Evolutionary conservation across 352 stramenopile genomes (phyloP), one percentile per base, ranked within the genome.

Genomic region (Blastocystis sp.): DNA sequence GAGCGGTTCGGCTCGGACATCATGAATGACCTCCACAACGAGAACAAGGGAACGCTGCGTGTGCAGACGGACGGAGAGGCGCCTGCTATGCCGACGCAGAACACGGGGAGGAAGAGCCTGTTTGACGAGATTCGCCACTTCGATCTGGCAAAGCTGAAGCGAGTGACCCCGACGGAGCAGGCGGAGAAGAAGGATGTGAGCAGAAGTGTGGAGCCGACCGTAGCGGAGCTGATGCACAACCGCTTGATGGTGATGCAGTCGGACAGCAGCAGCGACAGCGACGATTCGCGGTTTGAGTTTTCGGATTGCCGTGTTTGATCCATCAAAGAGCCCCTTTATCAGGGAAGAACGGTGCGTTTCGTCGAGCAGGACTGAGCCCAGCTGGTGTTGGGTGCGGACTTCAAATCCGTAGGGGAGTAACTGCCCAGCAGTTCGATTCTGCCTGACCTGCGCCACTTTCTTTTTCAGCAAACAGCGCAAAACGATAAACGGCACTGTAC

Each of bases 361-460:
- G 43, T 45, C 63, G 38, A 70, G 34, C 74, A 84, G 74, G 74
- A 84, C 74, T 84, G 74, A 84, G 52, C 74, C 74, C 60, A 84
- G 74, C 74, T 84, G 74, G 74, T 84, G 74, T 43, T 84, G 74
- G 74, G 74, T 84, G 74, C 74, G 74, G 74, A 84, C 74, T 84
- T 84, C 74, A 84, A 84, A 84, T 84, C 74, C 52, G 74, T 84
- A 84, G 74, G 74, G 28, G 74, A 84, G 34, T 84, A 70, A 84
- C 57, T 43, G 57, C 74, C 28, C 74, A 84, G 74, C 74, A 84
- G 74, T 84, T 84, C 74, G 74, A 84, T 84, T 84, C 74, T 84
- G 74, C 74, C 74, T 84, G 74, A 84, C 74, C 74, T 84, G 74
- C 74, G 74, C 74, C 52, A 70, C 54, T 84, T 84, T 84, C 45